Evolutionary conservation across 495 filamentous ascomycete genomes (phyloP).

Genomic region (Oidiodendron maius): DNA sequence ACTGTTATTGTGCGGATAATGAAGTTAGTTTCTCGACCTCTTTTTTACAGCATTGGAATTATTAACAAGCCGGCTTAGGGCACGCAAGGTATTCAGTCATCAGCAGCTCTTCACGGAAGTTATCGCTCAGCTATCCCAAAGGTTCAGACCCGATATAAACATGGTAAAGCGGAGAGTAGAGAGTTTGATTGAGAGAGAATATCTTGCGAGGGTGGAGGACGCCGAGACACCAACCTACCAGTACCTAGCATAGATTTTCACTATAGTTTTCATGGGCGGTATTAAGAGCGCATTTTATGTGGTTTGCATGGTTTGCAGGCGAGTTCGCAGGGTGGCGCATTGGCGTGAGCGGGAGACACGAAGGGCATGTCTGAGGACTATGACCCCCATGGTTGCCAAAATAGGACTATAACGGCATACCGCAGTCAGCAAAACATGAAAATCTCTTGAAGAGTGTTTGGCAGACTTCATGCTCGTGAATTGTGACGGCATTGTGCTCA

Average conservation of each 20-base stretch:
- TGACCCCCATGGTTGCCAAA: no score
- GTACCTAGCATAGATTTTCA: conserved; percentile 51
- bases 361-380: no score
- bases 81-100: conserved; percentile 81
- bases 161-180: conserved; percentile 96
- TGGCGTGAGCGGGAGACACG: no score
- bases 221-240: conserved; percentile 62
- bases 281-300: background rate
- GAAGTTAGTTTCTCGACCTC: conserved; percentile 60
- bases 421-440: no score
- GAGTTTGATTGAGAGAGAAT: conserved; percentile 85
- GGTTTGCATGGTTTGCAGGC: background rate
- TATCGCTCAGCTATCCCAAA: conserved; percentile 65
- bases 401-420: no score
- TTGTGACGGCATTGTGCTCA: no score
- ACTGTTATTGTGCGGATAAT: conserved; percentile 91
- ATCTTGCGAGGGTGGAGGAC: conserved; percentile 80
- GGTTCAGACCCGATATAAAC: conserved; percentile 83
- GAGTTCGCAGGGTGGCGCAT: background rate
- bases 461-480: no score
- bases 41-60: background rate
- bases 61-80: conserved; percentile 43
- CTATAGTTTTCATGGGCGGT: background rate
- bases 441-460: no score
- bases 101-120: conserved; percentile 80